phyloP scores from a whole-genome alignment of 371 early-diverging fungal species.

The Catenaria anguillulae region DNA sequence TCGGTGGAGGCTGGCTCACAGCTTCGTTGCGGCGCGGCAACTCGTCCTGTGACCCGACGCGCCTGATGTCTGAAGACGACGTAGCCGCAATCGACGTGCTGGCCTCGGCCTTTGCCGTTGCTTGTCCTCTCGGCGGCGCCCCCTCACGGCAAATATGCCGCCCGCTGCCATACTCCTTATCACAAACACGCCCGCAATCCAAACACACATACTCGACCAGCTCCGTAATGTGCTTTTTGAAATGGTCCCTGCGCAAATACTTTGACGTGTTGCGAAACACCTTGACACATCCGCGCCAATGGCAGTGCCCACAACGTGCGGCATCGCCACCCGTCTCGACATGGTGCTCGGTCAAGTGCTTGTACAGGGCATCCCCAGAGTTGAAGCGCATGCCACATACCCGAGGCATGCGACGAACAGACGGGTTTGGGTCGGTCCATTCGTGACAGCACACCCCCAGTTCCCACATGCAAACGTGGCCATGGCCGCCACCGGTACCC shows the following conservation, averaged over 20 bases:
- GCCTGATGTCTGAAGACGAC: too few relatives aligned
- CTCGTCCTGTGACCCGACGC: too few relatives aligned
- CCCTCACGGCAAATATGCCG: slow-evolving; percentile 2
- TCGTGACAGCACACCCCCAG: slow-evolving; percentile 8
- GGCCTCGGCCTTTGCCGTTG: too few relatives aligned
- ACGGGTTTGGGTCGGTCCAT: background rate
- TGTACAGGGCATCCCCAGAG: background rate
- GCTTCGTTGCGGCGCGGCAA: too few relatives aligned
- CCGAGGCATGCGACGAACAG: background rate
- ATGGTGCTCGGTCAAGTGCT: slow-evolving; percentile 9
- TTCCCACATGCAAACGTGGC: slow-evolving; percentile 8
- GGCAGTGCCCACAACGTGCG: slow-evolving; percentile 4
- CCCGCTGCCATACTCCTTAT: slow-evolving; percentile 4
- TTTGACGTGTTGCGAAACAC: slow-evolving; percentile 2
- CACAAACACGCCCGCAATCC: background rate
- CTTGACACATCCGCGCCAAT: slow-evolving; percentile 8
- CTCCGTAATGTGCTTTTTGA: slow-evolving; percentile 6
- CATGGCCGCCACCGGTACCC: too few relatives aligned
- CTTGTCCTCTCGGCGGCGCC: too few relatives aligned
- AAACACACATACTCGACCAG: slow-evolving; percentile 4
- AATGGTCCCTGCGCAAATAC: slow-evolving; percentile 6
- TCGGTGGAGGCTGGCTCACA: too few relatives aligned
- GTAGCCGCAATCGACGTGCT: too few relatives aligned
- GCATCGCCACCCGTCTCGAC: background rate
- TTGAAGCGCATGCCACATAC: background rate